A percentile compares a stretch with the other conserved stretches of the same genome.
phyloP scores from a whole-genome alignment of 352 stramenopile species.

The Thalassiosira hispida region DNA sequence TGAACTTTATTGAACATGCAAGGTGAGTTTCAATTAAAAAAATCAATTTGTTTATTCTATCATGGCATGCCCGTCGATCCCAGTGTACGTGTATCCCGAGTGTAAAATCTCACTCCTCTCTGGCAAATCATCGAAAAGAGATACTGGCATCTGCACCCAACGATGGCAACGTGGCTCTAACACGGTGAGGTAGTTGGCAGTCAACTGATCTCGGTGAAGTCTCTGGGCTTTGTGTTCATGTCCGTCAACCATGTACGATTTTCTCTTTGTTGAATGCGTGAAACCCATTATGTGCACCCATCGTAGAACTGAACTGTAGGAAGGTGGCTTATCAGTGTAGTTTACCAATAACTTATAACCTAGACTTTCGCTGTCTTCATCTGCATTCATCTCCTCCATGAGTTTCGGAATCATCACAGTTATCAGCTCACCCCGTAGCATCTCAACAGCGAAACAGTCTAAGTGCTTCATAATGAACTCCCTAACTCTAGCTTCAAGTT shows the following conservation, averaged over 20 bases:
- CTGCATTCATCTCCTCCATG: not conserved
- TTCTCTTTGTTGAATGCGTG: not conserved
- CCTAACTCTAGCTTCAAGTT: not conserved
- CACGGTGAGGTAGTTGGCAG: not conserved
- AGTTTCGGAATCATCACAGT: conserved; percentile 5
- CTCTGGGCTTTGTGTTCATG: conserved; percentile 4
- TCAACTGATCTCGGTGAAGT: not conserved
- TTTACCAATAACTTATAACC: not conserved
- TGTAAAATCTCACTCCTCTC: conserved; percentile 1
- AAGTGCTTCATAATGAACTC: conserved; percentile 18
- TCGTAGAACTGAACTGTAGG: not conserved
- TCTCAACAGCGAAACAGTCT: conserved; percentile 20
- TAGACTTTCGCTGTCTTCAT: not conserved
- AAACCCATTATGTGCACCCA: conserved; percentile 14
- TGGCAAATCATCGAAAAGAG: not conserved
- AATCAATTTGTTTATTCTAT: too few relatives aligned
- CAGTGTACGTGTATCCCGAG: not conserved
- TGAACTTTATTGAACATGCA: not conserved
- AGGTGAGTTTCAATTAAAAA: too few relatives aligned
- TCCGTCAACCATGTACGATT: conserved; percentile 7
- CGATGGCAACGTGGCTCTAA: conserved; percentile 1
- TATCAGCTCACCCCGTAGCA: conserved; percentile 13
- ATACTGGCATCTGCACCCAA: not conserved
- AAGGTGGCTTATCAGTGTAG: conserved; percentile 7
- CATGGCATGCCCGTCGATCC: not conserved